These are phyloP conservation scores for Sequoia sempervirens DNA, from an alignment of 75 land plant species.

Conservation along the genomic window DNA sequence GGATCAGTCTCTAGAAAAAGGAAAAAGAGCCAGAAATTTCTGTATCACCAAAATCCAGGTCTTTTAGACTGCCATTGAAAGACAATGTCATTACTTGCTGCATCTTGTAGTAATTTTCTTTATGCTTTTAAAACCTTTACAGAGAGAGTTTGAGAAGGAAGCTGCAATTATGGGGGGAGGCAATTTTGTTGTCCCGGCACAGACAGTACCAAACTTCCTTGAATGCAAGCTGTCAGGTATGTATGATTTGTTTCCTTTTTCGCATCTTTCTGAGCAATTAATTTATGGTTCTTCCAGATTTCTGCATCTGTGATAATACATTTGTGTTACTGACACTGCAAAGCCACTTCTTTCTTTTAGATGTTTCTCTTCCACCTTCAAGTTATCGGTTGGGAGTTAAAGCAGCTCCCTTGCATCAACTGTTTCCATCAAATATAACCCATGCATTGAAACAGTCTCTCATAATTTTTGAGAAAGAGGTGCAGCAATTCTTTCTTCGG, in stretches of 20 bases:
- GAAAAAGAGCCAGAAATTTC: neutral
- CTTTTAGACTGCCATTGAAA: neutral
- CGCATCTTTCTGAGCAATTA: neutral
- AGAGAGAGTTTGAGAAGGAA: conserved; percentile 75
- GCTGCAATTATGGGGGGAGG: conserved; percentile 95
- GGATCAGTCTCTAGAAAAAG: neutral
- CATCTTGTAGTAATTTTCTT: neutral
- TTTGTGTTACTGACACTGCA: neutral
- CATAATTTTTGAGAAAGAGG: conserved; percentile 70
- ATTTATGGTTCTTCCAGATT: conserved; percentile 6
- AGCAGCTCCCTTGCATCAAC: conserved; percentile 68
- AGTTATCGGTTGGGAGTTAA: conserved; percentile 92
- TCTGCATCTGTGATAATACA: neutral
- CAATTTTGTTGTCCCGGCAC: conserved; percentile 86
- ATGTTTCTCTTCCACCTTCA: conserved; percentile 60
- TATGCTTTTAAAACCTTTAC: neutral
- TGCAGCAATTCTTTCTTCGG: conserved; percentile 17
- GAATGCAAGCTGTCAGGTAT: conserved; percentile 67
- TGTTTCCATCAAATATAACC: conserved; percentile 67
- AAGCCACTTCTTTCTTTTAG: conserved; percentile 33
- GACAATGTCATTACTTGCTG: neutral
- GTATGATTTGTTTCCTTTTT: conserved; percentile 22
- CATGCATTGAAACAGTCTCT: conserved; percentile 69
- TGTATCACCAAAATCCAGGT: neutral
- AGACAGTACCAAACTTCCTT: conserved; percentile 82